phyloP scores from a whole-genome alignment of 495 filamentous ascomycete species.

The Aspergillus diversus region DNA sequence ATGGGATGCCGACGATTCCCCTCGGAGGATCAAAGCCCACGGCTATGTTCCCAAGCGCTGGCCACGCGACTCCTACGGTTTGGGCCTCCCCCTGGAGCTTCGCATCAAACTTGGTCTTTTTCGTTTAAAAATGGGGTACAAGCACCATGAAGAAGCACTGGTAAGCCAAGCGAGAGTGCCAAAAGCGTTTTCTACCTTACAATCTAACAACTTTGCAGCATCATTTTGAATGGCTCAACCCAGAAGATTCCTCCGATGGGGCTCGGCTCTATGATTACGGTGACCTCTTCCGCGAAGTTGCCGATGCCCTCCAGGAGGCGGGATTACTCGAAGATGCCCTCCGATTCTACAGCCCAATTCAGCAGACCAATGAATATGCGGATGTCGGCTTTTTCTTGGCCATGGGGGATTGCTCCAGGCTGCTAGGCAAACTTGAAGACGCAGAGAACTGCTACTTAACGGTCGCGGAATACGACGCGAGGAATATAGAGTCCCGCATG shows the following conservation, averaged over 20 bases:
- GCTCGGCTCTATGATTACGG: slow-evolving; percentile 64
- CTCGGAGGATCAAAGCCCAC: slow-evolving; percentile 61
- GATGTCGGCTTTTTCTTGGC: slow-evolving; percentile 68
- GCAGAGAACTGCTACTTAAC: slow-evolving; percentile 76
- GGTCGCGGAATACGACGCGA: slow-evolving; percentile 68
- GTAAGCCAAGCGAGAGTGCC: slow-evolving; percentile 48
- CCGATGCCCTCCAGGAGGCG: slow-evolving; percentile 63
- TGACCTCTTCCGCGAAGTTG: slow-evolving; percentile 77
- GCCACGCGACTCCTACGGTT: slow-evolving; percentile 66
- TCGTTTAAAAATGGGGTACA: slow-evolving; percentile 65
- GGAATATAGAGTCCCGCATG: slow-evolving; percentile 71
- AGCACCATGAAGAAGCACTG: slow-evolving; percentile 72
- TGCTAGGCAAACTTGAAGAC: slow-evolving; percentile 61
- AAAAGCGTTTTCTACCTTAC: not conserved
- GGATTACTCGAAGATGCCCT: slow-evolving; percentile 65
- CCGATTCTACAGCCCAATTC: slow-evolving; percentile 72
- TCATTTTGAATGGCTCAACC: slow-evolving; percentile 69
- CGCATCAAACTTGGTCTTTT: slow-evolving; percentile 86
- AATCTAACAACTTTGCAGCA: slow-evolving; percentile 24
- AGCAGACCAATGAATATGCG: slow-evolving; percentile 57
- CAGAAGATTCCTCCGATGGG: slow-evolving; percentile 50
- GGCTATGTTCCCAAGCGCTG: slow-evolving; percentile 59
- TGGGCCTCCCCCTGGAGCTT: slow-evolving; percentile 78
- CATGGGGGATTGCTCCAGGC: slow-evolving; percentile 72
- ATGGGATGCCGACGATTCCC: slow-evolving; percentile 78